phyloP scores from a whole-genome alignment of 2,329 filamentous ascomycete species.

The Claviceps humidiphila region DNA sequence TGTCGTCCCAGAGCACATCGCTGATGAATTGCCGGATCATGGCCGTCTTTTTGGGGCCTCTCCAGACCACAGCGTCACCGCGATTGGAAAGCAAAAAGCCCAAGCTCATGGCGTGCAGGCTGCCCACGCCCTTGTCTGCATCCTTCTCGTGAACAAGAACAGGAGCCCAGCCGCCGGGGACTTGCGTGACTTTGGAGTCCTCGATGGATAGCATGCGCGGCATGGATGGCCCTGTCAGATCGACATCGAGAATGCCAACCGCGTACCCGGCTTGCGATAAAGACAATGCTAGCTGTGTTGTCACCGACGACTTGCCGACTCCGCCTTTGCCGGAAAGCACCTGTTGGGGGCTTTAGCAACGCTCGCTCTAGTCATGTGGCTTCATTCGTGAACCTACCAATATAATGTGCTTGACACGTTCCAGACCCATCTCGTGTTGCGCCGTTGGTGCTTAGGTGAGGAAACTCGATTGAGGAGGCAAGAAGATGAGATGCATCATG shows the following conservation, averaged over 20 bases:
- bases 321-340: conserved; percentile 94
- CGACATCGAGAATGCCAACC: conserved; percentile 90
- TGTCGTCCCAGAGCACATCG: conserved; percentile 74
- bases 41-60: conserved; percentile 95
- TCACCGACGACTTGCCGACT: conserved; percentile 96
- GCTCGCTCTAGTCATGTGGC: neutral
- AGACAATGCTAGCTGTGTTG: conserved; percentile 84
- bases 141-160: conserved; percentile 64
- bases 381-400: conserved; percentile 36
- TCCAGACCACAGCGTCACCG: conserved; percentile 91
- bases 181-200: conserved; percentile 76
- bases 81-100: conserved; percentile 76
- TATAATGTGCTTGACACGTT: conserved; percentile 62
- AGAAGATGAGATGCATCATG: no score
- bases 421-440: conserved; percentile 19
- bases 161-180: conserved; percentile 83
- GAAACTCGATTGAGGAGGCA: no score
- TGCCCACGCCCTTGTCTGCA: conserved; percentile 38
- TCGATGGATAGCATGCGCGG: conserved; percentile 90
- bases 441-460: no score
- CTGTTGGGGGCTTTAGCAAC: conserved; percentile 17
- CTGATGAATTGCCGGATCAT: conserved; percentile 96
- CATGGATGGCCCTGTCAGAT: conserved; percentile 92
- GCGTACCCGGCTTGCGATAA: conserved; percentile 74
- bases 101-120: conserved; percentile 76